Conservation (phyloP, 2,329 filamentous ascomycete genomes). For the Botryotinia globosa region DNA sequence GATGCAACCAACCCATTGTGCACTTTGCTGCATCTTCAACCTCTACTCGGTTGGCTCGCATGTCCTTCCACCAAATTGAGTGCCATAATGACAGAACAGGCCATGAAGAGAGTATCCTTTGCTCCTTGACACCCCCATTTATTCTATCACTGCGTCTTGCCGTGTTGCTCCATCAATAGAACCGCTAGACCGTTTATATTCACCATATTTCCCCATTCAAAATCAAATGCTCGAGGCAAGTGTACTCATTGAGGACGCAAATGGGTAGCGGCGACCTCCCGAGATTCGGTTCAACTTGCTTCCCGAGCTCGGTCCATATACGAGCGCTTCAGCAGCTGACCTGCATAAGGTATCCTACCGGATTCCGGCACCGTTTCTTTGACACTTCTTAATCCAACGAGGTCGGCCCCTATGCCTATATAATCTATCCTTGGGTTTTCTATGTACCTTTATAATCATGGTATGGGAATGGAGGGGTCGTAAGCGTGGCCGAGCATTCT, state of each 20-base stretch:
- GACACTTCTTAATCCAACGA: background rate
- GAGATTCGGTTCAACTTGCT: too few relatives aligned
- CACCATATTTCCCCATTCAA: background rate
- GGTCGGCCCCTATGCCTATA: background rate
- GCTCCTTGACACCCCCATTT: background rate
- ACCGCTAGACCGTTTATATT: background rate
- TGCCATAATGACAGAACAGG: background rate
- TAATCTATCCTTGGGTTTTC: background rate
- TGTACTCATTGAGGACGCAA: background rate
- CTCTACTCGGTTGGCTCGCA: background rate
- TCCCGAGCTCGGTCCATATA: background rate
- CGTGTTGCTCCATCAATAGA: background rate
- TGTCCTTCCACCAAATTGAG: background rate
- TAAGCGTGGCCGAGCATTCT: background rate
- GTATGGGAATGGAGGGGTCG: background rate
- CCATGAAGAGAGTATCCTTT: background rate
- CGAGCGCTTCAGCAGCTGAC: background rate
- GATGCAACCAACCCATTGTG: background rate
- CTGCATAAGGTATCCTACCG: background rate
- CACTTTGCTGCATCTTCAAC: background rate
- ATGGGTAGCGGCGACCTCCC: background rate
- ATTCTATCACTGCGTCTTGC: background rate
- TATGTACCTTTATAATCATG: background rate
- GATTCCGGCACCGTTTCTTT: background rate
- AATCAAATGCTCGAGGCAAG: background rate